These are phyloP conservation scores for Bipolaris zeicola DNA, from an alignment of 2,329 filamentous ascomycete species.

Conservation along the genomic window DNA sequence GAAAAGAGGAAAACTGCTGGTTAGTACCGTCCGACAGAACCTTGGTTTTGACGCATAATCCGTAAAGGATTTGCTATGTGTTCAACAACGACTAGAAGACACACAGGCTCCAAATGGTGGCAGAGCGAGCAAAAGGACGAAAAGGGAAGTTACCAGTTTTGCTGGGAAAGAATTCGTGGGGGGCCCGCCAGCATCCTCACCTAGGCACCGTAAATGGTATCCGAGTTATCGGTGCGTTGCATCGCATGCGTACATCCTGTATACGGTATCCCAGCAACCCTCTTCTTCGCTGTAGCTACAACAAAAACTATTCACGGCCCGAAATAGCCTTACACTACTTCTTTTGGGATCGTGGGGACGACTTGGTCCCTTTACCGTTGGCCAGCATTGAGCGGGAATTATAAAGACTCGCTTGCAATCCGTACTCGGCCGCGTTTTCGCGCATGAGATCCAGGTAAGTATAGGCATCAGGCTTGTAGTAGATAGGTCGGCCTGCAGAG, in stretches of 20 bases:
- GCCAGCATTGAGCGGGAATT: constrained; percentile 48
- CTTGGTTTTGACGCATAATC: neutral
- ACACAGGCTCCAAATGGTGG: neutral
- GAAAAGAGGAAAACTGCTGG: constrained; percentile 2
- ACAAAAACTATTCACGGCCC: neutral
- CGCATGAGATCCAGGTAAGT: constrained; percentile 52
- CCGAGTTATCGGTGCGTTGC: neutral
- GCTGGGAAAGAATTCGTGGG: neutral
- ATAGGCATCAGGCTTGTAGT: constrained; percentile 75
- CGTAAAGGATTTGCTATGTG: neutral
- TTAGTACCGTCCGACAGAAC: neutral
- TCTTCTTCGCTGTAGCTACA: neutral
- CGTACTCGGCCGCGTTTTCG: constrained; percentile 46
- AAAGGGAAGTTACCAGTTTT: neutral
- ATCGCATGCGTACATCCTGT: neutral
- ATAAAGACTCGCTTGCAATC: constrained; percentile 52
- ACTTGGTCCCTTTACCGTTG: constrained; percentile 14
- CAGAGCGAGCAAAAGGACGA: neutral
- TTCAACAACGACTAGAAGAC: neutral
- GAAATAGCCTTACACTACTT: constrained; percentile 15
- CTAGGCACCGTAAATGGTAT: neutral
- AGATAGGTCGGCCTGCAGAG: constrained; percentile 59
- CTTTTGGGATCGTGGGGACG: constrained; percentile 14
- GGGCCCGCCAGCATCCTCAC: neutral
- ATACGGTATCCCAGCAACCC: neutral